phyloP scores from a whole-genome alignment of 1,284 basidiomycete species.

The Ganoderma sinense region DNA sequence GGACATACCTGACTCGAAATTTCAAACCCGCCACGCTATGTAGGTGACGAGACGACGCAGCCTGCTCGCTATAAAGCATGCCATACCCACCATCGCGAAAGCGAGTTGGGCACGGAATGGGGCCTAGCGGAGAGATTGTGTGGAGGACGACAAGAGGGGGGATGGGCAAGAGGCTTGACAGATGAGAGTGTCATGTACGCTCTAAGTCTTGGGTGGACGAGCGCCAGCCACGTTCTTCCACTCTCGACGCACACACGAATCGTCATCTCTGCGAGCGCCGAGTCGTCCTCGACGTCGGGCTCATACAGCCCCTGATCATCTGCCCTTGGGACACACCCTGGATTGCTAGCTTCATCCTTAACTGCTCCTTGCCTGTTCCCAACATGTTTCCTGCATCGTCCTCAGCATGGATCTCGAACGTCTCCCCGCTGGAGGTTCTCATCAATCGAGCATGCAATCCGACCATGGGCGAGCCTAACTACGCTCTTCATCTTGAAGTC shows the following conservation, averaged over 20 bases:
- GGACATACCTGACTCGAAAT: too few species aligned
- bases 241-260: slow-evolving; percentile 6
- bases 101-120: too few species aligned
- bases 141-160: neutral
- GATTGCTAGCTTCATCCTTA: neutral
- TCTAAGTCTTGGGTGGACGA: neutral
- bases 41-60: too few species aligned
- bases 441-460: slow-evolving; percentile 91
- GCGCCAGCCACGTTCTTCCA: slow-evolving; percentile 26
- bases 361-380: neutral
- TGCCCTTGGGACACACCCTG: neutral
- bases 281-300: slow-evolving; percentile 12
- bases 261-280: slow-evolving; percentile 10
- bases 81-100: too few species aligned
- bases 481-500: slow-evolving; percentile 92
- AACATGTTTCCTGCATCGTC: slow-evolving; percentile 34
- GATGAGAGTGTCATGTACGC: neutral
- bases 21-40: too few species aligned
- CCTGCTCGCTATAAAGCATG: too few species aligned
- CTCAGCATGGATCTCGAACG: slow-evolving; percentile 40
- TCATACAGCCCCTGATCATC: neutral
- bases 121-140: too few species aligned
- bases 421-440: slow-evolving; percentile 72
- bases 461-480: slow-evolving; percentile 87
- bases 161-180: too few species aligned